Evolutionary conservation across 139 green algal genomes (phyloP).

Genomic region (Ulvella scutata): DNA sequence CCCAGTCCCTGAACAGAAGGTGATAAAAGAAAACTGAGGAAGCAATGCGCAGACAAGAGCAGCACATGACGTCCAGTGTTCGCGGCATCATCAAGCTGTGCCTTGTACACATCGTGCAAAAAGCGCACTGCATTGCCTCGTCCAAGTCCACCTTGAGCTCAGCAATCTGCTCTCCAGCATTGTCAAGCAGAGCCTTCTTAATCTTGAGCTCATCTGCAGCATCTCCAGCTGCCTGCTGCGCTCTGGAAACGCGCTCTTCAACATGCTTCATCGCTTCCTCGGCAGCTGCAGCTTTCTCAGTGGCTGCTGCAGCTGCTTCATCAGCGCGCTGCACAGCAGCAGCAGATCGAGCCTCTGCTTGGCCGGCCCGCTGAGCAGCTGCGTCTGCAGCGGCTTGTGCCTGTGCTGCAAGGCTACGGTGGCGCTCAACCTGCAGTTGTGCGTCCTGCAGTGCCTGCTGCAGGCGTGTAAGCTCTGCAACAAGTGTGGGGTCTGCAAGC

Average conservation of each 20-base stretch:
- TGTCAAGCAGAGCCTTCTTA: not conserved
- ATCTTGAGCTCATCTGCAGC: not conserved
- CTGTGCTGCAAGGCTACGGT: not conserved
- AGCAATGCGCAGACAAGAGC: not conserved
- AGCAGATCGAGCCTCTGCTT: not conserved
- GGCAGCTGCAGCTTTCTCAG: not conserved
- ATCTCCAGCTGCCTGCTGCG: not conserved
- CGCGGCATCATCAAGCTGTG: no score
- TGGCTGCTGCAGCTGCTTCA: not conserved
- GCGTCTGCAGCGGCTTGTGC: not conserved
- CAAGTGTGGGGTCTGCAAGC: not conserved
- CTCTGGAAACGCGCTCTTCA: not conserved
- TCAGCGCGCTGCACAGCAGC: not conserved
- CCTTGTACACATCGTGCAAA: no score
- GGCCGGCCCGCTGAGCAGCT: not conserved
- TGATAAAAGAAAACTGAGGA: not conserved
- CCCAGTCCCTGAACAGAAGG: not conserved
- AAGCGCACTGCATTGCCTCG: not conserved
- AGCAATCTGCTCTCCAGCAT: not conserved
- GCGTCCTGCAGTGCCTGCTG: not conserved
- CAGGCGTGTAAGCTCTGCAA: not conserved
- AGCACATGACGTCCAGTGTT: not conserved
- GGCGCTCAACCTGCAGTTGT: not conserved
- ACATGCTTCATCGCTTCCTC: not conserved
- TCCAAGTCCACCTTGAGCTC: constrained; percentile 2